Conservation (phyloP, 768 basidiomycete species). For the Suillus ampliporus region DNA sequence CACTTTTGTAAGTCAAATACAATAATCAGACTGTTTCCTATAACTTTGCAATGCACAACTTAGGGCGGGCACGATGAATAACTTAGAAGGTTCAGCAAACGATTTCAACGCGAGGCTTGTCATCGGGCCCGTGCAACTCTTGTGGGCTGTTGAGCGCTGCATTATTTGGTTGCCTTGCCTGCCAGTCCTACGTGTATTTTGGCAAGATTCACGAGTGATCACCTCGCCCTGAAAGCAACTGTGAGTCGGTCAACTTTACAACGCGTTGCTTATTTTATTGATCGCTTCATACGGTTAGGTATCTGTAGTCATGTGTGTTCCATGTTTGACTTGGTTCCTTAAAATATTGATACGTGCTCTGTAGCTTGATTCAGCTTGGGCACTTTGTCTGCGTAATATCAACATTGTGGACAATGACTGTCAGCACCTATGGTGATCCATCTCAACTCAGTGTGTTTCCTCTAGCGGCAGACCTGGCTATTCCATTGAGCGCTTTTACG, state of each 20-base stretch:
- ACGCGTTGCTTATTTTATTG: not conserved
- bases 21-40: too few species aligned
- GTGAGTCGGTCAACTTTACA: not conserved
- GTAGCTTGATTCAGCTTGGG: slow-evolving; percentile 1
- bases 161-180: slow-evolving; percentile 19
- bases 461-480: not conserved
- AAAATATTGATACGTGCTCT: not conserved
- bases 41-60: too few species aligned
- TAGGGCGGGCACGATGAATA: not conserved
- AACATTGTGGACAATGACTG: slow-evolving; percentile 7
- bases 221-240: slow-evolving; percentile 9
- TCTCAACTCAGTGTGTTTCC: slow-evolving; percentile 2
- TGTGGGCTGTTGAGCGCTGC: slow-evolving; percentile 14
- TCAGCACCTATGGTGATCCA: slow-evolving; percentile 1
- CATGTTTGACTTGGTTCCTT: not conserved
- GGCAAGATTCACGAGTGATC: slow-evolving; percentile 12
- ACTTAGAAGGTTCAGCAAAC: not conserved
- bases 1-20: too few species aligned
- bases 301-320: slow-evolving; percentile 5
- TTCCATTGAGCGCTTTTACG: not conserved
- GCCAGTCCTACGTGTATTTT: slow-evolving; percentile 19
- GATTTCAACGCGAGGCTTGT: not conserved
- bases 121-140: slow-evolving; percentile 19
- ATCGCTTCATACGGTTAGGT: not conserved
- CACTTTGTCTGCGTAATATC: slow-evolving; percentile 2